These are phyloP conservation scores for Harringtonia aguacate DNA, from an alignment of 2,329 filamentous ascomycete genomes.

Conservation along the genomic window DNA sequence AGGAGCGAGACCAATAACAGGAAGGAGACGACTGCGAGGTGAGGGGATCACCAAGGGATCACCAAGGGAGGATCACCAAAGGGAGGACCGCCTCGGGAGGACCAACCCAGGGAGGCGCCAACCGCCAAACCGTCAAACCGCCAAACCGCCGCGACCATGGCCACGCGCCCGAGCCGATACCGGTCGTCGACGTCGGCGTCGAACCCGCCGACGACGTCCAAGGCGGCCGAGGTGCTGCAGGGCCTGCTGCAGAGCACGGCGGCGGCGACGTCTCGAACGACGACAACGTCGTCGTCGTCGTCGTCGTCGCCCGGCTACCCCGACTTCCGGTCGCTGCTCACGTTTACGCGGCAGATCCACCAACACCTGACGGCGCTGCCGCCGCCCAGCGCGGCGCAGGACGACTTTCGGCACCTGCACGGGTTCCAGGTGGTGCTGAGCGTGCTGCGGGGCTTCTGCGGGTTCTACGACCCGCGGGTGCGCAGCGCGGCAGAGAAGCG, in stretches of 20 bases:
- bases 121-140: too few species aligned
- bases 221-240: conserved; percentile 49
- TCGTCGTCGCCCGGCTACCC: conserved; percentile 32
- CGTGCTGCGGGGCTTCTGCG: conserved; percentile 59
- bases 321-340: conserved; percentile 35
- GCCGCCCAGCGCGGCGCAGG: conserved; percentile 46
- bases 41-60: too few species aligned
- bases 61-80: too few species aligned
- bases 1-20: not conserved
- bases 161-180: conserved; percentile 42
- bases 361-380: conserved; percentile 44
- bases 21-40: not conserved
- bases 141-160: conserved; percentile 4
- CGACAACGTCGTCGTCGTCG: conserved; percentile 21
- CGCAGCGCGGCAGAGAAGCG: conserved; percentile 51
- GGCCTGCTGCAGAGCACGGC: conserved; percentile 38
- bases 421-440: conserved; percentile 69
- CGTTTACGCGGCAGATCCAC: conserved; percentile 53
- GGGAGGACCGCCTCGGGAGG: too few species aligned
- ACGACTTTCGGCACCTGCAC: conserved; percentile 70
- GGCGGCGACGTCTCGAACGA: not conserved
- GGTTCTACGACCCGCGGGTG: conserved; percentile 62
- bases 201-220: conserved; percentile 41
- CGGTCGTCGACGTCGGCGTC: conserved; percentile 56
- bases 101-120: too few species aligned